phyloP scores from a whole-genome alignment of 441 rosid genomes.

The Corymbia citriodora region DNA sequence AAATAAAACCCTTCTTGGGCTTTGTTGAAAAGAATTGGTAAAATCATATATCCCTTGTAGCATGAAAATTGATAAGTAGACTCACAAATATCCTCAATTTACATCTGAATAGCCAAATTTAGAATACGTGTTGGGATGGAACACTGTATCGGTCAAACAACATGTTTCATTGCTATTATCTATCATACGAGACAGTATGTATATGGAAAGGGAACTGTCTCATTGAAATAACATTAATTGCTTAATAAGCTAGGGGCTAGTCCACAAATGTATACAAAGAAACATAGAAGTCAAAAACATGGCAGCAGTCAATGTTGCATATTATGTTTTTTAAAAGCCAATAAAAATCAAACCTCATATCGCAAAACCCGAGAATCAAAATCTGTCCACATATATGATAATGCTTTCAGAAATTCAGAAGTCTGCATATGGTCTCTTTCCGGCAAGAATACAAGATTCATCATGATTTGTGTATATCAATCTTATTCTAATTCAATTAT shows the following conservation, averaged over 20 bases:
- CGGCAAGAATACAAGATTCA: slow-evolving; percentile 34
- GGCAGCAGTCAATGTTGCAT: neutral
- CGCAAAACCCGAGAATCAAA: slow-evolving; percentile 95
- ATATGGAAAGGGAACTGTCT: neutral
- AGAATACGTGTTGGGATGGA: neutral
- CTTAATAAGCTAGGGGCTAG: neutral
- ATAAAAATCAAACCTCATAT: slow-evolving; percentile 64
- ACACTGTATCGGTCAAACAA: neutral
- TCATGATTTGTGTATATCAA: neutral
- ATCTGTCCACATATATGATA: slow-evolving; percentile 99
- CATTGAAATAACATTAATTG: neutral
- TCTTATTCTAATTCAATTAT: neutral
- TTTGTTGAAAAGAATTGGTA: neutral
- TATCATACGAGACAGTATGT: neutral
- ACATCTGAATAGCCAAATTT: neutral
- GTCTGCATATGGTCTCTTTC: slow-evolving; percentile 98
- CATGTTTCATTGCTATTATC: neutral
- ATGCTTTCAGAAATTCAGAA: slow-evolving; percentile 94
- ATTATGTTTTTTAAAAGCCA: neutral
- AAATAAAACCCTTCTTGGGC: neutral
- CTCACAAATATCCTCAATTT: neutral
- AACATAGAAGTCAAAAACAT: neutral
- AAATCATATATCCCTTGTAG: neutral
- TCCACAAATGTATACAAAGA: neutral
- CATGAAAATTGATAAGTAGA: neutral